Evolutionary conservation across 805 yeast species (phyloP), one percentile per base, ranked within the genome.

Genomic region (Cyberlindnera xylosilytica): DNA sequence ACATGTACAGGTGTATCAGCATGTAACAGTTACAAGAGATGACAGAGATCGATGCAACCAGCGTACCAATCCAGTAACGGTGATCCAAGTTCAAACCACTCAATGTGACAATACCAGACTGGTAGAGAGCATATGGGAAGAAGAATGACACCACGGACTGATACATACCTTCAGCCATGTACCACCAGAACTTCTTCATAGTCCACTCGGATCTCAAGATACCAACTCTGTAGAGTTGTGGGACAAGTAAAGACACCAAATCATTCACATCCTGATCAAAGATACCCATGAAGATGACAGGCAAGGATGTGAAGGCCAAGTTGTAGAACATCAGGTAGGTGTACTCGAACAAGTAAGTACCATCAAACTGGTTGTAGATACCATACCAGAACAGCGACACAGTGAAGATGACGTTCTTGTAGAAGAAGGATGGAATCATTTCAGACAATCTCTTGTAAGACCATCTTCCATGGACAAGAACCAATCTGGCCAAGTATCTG

Each of bases 391-490:
- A 84, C 49, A 82, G 67, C 0, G 91, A 79, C 49, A 84, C 58
- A 0, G 87, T 78, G 67, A 83, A 86, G 45, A 81, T 76, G 44
- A 83, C 87, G 58, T 86, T 86, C 61, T 86, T 86, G 64, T 78
- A 86, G 57, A 86, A 86, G 66, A 86, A 86, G 50, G 79, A 70
- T 11, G 93, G 93, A 51, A 86, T 81, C 88, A 85, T 85, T 64
- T 85, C 93, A 16, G 88, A 74, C 34, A 86, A 68, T 61, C 93
- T 70, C 61, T 82, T 84, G 60, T 86, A 86, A 1, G 89, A 81
- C 95, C 95, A 86, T 63, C 91, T 72, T 27, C 95, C 95, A 62
- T 86, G 95, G 24, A 81, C 86, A 35, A 86, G 62, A 11, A 85
- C 63, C 50, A 86, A 66, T 51, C 85, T 73, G 0, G 85, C 71